Evolutionary conservation across 306 rosid genomes (phyloP), one percentile per base, ranked within the genome.

Genomic region (Acacia crassicarpa): DNA sequence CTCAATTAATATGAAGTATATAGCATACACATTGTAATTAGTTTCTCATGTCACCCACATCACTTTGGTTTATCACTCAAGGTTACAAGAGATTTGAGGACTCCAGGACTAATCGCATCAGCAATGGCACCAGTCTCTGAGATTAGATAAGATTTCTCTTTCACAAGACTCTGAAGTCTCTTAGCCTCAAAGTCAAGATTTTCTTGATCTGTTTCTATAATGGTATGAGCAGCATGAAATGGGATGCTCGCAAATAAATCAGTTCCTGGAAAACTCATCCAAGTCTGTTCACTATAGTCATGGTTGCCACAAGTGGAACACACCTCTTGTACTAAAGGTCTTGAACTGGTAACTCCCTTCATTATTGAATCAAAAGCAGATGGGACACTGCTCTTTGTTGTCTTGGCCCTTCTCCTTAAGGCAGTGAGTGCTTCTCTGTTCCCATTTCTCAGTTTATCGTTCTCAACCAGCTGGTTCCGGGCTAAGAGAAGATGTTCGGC

Each of bases 371-470:
- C 98, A 83, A 89, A 95, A 62, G 98, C 88, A 51, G 97, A 91
- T 49, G 92, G 95, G 72, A 93, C 79, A 67, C 98, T 95, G 73
- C 87, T 90, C 82, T 85, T 92, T 65, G 98, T 93, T 23, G 98
- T 95, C 63, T 88, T 86, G 33, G 97, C 99, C 84, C 87, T 88
- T 88, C 72, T 95, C 86, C 99, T 90, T 77, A 93, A 74, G 59
- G 96, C 91, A 54, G 98, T 92, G 75, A 93, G 91, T 38, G 99
- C 98, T 91, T 95, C 97, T 67, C 99, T 86, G 48, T 92, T 91
- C 82, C 94, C 96, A 82, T 92, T 93, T 83, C 99, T 91, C 86
- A 89, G 67, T 89, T 84, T 89, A 88, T 95, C 97, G 72, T 82
- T 93, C 86, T 95, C 99, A 81, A 95, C 91, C 79, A 89, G 77